Base-by-base conservation (phyloP, 2,329 filamentous ascomycete species). In the Clathrospora elynae region DNA sequence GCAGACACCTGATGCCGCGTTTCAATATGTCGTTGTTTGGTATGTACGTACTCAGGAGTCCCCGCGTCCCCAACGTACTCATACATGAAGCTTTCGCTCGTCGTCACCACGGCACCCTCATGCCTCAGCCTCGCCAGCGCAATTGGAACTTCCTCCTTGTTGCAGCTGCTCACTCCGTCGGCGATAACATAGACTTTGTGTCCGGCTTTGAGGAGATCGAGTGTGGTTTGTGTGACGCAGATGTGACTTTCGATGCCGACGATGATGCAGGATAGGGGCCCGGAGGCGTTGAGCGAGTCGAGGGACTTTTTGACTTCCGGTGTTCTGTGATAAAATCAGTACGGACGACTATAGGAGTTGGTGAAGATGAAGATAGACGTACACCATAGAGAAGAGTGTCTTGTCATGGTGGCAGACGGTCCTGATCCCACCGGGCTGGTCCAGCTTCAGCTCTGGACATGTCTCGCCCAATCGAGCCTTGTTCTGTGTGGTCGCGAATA, bases 191-290 rank as follows among this genome's bases (percentile, higher is more conserved):
- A 96, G 5, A 96, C 92, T 38, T 77, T 76, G 70, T 96, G 88
- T 1, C 90, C 90, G 1, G 79, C 78, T 14, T 77, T 75, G 29
- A 93, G 74, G 34, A 95, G 74, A 73, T 96, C 92, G 28, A 96
- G 78, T 11, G 66, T 55, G 2, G 92, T 96, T 78, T 97, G 92
- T 48, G 89, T 91, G 19, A 97, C 84, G 76, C 92, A 97, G 67
- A 97, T 93, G 73, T 97, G 92, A 26, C 83, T 82, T 73, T 97
- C 92, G 66, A 97, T 96, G 24, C 92, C 92, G 11, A 96, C 86
- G 51, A 97, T 83, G 41, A 88, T 86, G 38, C 90, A 80, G 4
- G 72, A 53, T 3, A 63, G 37, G 3, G 55, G 62, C 2, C 52
- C 57, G 30, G 26, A 53, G 34, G 45, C 46, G 18, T 57, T 66